phyloP scores from a whole-genome alignment of 2,329 filamentous ascomycete genomes.

The Chalaropsis ovoidea region DNA sequence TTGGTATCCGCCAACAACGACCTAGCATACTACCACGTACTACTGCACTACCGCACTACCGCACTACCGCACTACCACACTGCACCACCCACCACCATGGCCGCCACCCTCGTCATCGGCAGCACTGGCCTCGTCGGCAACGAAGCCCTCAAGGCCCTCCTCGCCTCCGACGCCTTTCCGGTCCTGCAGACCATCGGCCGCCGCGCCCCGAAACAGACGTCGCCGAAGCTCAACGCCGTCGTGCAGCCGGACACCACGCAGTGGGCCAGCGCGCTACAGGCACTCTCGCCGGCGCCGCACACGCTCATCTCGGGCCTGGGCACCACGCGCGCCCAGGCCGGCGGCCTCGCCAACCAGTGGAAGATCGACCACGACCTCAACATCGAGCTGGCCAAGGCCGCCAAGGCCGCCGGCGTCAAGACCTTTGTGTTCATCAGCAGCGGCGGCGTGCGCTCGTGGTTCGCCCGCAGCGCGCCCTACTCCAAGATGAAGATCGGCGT shows the following conservation, averaged over 20 bases:
- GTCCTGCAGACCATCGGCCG: conserved; percentile 56
- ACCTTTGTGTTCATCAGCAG: conserved; percentile 70
- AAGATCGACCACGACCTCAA: conserved; percentile 85
- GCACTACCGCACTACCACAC: not conserved
- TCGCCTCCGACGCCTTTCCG: conserved; percentile 42
- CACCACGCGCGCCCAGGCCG: conserved; percentile 66
- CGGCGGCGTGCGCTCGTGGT: conserved; percentile 38
- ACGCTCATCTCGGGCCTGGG: conserved; percentile 70
- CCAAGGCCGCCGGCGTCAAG: conserved; percentile 59
- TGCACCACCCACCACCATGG: conserved; percentile 32
- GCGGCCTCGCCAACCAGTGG: conserved; percentile 68
- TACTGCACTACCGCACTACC: too few relatives aligned
- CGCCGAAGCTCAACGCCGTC: conserved; percentile 52
- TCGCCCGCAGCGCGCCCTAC: conserved; percentile 40
- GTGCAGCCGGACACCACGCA: conserved; percentile 55
- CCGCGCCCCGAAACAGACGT: conserved; percentile 46
- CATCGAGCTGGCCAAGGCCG: conserved; percentile 62
- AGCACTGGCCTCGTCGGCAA: conserved; percentile 61
- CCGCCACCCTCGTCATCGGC: conserved; percentile 48
- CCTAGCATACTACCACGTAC: too few relatives aligned
- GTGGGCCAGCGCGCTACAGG: conserved; percentile 55
- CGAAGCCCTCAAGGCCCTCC: conserved; percentile 59
- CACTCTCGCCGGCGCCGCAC: conserved; percentile 45
- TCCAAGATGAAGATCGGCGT: conserved; percentile 76
- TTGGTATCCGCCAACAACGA: too few relatives aligned